Conservation (phyloP, 1,284 basidiomycete species). For the Pseudozyma flocculosa region DNA sequence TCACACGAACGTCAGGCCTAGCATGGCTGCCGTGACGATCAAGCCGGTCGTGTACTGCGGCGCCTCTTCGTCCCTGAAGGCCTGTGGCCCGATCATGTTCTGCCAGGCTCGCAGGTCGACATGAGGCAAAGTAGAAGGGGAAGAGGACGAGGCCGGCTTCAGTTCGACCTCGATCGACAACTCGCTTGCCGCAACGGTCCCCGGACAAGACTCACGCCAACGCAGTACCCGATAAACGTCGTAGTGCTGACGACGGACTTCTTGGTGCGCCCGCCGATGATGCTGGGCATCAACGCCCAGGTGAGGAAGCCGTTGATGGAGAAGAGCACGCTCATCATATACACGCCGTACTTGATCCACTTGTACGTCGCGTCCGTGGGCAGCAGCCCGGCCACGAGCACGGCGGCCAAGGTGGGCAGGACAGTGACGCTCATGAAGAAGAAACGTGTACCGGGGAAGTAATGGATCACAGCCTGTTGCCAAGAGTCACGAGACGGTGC, state of each 20-base stretch:
- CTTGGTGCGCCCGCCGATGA: constrained; percentile 56
- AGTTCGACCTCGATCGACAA: no score
- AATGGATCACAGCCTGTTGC: constrained; percentile 25
- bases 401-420: constrained; percentile 9
- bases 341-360: constrained; percentile 49
- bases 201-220: constrained; percentile 17
- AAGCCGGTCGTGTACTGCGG: constrained; percentile 52
- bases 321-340: constrained; percentile 48
- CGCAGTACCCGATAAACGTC: constrained; percentile 54
- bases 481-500: no score
- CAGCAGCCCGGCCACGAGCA: constrained; percentile 23
- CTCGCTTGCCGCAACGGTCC: no score
- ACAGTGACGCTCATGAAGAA: constrained; percentile 49
- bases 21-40: constrained; percentile 37
- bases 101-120: no score
- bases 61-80: constrained; percentile 52
- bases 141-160: no score
- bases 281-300: constrained; percentile 51
- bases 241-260: constrained; percentile 46
- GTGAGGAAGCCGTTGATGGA: constrained; percentile 47
- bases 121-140: background rate
- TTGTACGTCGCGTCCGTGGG: constrained; percentile 21
- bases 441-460: constrained; percentile 36
- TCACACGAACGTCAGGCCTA: constrained; percentile 9
- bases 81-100: constrained; percentile 38